These are phyloP conservation scores for barrel medic (Medicago truncatula) DNA, from an alignment of 306 rosid genomes.

Conservation along the genomic window DNA sequence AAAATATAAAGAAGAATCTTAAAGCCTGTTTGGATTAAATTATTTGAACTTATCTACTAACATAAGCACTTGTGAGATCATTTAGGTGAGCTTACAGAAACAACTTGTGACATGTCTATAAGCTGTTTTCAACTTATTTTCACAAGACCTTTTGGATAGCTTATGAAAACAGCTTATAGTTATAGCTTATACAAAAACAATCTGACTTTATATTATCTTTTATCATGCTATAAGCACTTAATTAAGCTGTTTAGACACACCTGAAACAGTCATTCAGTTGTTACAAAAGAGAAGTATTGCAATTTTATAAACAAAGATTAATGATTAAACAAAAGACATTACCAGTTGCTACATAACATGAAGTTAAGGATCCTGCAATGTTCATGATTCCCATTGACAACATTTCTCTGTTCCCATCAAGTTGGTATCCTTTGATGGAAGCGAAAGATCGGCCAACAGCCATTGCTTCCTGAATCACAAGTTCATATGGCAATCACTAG, in stretches of 20 bases:
- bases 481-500: conserved; percentile 21
- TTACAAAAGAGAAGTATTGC: conserved; percentile 1
- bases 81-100: no score
- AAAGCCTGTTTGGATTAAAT: no score
- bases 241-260: not conserved
- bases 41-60: no score
- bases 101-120: no score
- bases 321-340: not conserved
- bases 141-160: no score
- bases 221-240: no score
- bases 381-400: conserved; percentile 84
- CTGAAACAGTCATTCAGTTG: not conserved
- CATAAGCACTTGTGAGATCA: no score
- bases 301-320: not conserved
- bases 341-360: conserved; percentile 92
- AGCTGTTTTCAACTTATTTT: no score
- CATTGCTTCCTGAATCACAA: conserved; percentile 57
- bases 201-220: no score
- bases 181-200: no score
- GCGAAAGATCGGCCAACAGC: conserved; percentile 93
- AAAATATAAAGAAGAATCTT: conserved; percentile 9
- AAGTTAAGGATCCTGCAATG: conserved; percentile 84
- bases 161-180: no score
- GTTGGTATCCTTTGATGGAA: conserved; percentile 75
- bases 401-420: conserved; percentile 90